These are phyloP conservation scores for Lachancea sp. DNA, from an alignment of 805 yeast genomes.

Conservation along the genomic window DNA sequence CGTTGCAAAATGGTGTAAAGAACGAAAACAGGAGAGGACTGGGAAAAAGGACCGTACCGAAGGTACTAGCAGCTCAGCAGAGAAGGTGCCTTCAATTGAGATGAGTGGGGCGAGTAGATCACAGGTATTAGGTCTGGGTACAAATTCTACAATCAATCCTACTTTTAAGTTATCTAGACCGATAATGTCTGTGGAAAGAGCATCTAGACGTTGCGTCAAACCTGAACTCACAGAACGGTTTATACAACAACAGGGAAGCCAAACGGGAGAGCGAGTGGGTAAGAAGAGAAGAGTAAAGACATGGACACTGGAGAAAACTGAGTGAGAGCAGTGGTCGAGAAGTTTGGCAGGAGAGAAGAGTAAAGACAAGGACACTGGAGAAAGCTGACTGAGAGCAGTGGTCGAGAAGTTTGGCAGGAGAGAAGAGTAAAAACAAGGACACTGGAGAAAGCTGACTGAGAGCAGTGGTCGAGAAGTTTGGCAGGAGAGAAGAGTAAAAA, in stretches of 20 bases:
- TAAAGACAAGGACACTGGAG: no score
- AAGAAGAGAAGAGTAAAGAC: slow-evolving; percentile 6
- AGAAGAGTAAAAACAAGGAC: no score
- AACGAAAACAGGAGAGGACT: slow-evolving; percentile 12
- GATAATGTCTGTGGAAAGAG: slow-evolving; percentile 5
- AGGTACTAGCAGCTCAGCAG: no score
- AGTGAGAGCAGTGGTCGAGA: background rate
- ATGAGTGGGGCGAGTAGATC: no score
- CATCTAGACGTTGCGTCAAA: background rate
- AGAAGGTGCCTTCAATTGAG: no score
- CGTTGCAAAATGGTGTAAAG: slow-evolving; percentile 23
- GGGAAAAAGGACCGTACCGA: background rate
- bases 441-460: no score
- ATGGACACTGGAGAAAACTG: background rate
- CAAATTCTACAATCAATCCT: background rate
- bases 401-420: no score
- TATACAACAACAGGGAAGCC: slow-evolving; percentile 1
- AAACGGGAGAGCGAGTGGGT: slow-evolving; percentile 4
- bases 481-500: no score
- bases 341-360: background rate
- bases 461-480: no score
- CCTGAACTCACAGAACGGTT: slow-evolving; percentile 6
- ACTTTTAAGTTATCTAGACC: slow-evolving; percentile 6
- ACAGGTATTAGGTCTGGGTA: background rate
- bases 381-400: no score